These are phyloP conservation scores for Penicillium salamii DNA, from an alignment of 495 filamentous ascomycete genomes.

Conservation along the genomic window DNA sequence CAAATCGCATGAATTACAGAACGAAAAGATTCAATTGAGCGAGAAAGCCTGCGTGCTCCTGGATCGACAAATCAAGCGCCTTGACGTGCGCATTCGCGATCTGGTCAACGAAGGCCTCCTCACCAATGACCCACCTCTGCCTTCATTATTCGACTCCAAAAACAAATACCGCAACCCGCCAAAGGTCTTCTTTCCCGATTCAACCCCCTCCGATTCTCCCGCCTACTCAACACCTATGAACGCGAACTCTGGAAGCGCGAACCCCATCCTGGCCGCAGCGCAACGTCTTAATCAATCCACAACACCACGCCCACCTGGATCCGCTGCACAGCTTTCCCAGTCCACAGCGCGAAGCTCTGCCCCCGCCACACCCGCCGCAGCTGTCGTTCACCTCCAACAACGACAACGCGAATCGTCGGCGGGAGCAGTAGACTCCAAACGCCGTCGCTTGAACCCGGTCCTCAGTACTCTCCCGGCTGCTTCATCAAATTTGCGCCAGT, in stretches of 20 bases:
- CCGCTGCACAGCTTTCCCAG: constrained; percentile 26
- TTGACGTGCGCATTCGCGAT: constrained; percentile 83
- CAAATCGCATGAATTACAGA: constrained; percentile 68
- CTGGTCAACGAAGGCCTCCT: constrained; percentile 79
- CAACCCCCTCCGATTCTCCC: constrained; percentile 36
- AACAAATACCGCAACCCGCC: constrained; percentile 56
- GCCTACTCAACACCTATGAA: constrained; percentile 41
- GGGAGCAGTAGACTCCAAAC: constrained; percentile 69
- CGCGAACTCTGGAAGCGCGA: constrained; percentile 42
- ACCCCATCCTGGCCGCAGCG: constrained; percentile 40
- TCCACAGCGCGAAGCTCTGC: constrained; percentile 48
- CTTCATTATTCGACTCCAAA: constrained; percentile 69
- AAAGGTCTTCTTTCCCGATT: constrained; percentile 47
- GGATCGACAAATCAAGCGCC: constrained; percentile 83
- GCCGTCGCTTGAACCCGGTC: constrained; percentile 64
- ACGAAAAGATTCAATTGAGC: constrained; percentile 79
- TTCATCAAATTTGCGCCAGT: constrained; percentile 75
- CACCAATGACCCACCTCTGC: constrained; percentile 70
- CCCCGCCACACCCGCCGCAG: constrained; percentile 63
- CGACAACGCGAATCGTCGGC: constrained; percentile 74
- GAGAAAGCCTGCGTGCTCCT: constrained; percentile 74
- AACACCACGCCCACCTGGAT: constrained; percentile 18
- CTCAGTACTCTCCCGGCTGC: constrained; percentile 63
- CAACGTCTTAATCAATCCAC: constrained; percentile 46
- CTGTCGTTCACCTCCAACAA: constrained; percentile 54